Evolutionary conservation across 148 eudicot genomes (phyloP).

Genomic region (Mesembryanthemum crystallinum): DNA sequence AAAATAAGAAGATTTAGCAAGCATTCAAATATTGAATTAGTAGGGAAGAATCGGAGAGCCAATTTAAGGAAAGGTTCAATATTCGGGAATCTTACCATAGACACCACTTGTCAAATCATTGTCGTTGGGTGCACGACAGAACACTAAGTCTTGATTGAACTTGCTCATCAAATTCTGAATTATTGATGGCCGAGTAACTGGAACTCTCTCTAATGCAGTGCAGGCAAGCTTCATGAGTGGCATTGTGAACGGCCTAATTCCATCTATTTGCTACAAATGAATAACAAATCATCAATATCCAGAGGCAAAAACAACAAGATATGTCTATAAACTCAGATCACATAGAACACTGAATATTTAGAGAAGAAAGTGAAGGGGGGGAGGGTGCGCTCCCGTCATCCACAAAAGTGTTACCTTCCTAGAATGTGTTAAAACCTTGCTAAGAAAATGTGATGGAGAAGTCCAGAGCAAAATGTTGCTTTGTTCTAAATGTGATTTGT

Average conservation of each 20-base stretch:
- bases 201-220: constrained; percentile 92
- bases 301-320: constrained; percentile 1
- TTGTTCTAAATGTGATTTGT: no score
- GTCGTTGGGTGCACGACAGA: constrained; percentile 83
- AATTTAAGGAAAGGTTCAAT: not conserved
- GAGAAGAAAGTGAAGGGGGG: no score
- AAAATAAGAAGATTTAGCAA: no score
- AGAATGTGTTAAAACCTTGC: no score
- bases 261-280: constrained; percentile 71
- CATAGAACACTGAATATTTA: not conserved
- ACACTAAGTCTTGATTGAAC: constrained; percentile 87
- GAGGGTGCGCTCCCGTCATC: no score
- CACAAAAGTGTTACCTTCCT: no score
- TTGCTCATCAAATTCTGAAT: constrained; percentile 71
- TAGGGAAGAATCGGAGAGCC: not conserved
- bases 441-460: no score
- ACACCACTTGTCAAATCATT: constrained; percentile 57
- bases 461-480: no score
- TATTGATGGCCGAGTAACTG: constrained; percentile 62
- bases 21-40: no score
- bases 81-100: constrained; percentile 53
- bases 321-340: not conserved
- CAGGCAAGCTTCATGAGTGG: constrained; percentile 91
- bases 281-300: constrained; percentile 14
- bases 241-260: constrained; percentile 95